Percentiles rank a stretch among this genome's conserved stretches.
phyloP scores from a whole-genome alignment of 31 red algal species.

The Endocladia muricata region DNA sequence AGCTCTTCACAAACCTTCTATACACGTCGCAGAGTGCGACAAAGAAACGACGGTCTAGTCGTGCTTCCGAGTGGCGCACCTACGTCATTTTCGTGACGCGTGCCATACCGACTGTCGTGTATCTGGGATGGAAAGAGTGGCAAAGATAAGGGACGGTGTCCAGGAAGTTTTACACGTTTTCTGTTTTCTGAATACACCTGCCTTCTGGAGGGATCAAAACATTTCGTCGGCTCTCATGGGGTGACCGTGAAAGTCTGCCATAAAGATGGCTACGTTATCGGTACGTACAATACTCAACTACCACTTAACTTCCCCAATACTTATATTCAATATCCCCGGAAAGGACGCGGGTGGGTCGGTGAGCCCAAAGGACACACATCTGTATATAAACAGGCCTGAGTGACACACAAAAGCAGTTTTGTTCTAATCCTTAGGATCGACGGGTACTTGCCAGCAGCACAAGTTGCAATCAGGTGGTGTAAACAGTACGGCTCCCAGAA shows the following conservation, averaged over 20 bases:
- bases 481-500: constrained; percentile 26
- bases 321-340: constrained; percentile 31
- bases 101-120: background rate
- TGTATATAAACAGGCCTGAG: constrained; percentile 4
- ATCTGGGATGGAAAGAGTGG: constrained; percentile 6
- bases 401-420: constrained; percentile 41
- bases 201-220: background rate
- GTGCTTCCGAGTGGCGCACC: background rate
- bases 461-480: constrained; percentile 29
- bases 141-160: constrained; percentile 17
- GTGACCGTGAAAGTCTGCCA: background rate
- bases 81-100: background rate
- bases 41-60: constrained; percentile 7
- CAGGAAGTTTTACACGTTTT: constrained; percentile 9
- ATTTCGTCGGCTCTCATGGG: constrained; percentile 11
- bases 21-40: constrained; percentile 2
- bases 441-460: constrained; percentile 43
- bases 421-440: background rate
- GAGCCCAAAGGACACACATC: constrained; percentile 33
- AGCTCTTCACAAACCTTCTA: constrained; percentile 17
- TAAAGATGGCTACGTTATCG: constrained; percentile 51
- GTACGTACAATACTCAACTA: constrained; percentile 22
- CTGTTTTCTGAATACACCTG: background rate
- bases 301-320: constrained; percentile 4
- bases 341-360: constrained; percentile 50